Base-by-base conservation (phyloP, 2,329 filamentous ascomycete genomes). In the Beauveria sp. region DNA sequence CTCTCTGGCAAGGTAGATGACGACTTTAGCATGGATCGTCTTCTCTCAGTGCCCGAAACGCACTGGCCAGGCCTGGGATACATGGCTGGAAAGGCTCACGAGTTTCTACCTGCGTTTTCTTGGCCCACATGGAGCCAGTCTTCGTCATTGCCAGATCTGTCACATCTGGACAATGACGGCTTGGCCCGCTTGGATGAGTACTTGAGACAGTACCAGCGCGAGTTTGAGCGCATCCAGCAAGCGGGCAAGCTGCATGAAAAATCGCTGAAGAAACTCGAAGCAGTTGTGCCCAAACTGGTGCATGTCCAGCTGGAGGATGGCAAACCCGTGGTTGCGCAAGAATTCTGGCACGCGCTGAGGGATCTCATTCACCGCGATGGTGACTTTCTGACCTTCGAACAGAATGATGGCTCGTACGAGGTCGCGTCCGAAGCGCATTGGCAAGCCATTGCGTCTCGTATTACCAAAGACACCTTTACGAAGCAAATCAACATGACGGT, bases 321-420 rank as follows among this genome's bases (percentile, higher is more conserved):
- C 16, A 77, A 80, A 10, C 71, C 76, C 0, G 72, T 81, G 24
- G 80, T 90, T 18, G 74, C 81, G 0, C 77, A 83, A 26, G 79
- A 84, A 3, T 89, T 91, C 63, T 91, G 84, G 82, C 77, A 83
- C 61, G 87, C 86, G 0, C 70, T 91, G 9, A 76, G 78, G 26
- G 79, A 81, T 58, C 77, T 80, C 61, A 80, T 89, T 53, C 74
- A 73, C 22, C 70, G 74, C 1, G 81, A 83, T 48, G 73, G 74
- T 2, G 72, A 74, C 34, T 75, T 84, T 44, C 68, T 84, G 43
- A 79, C 74, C 3, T 66, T 83, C 3, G 74, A 81, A 41, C 74
- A 75, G 34, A 69, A 72, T 3, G 68, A 71, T 2, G 67, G 75
- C 18, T 70, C 69, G n/a, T 73, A 72, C 22, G 68, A 75, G 16